Base-by-base conservation (phyloP, 148 eudicot genomes). In the Chenopodium berlandieri region DNA sequence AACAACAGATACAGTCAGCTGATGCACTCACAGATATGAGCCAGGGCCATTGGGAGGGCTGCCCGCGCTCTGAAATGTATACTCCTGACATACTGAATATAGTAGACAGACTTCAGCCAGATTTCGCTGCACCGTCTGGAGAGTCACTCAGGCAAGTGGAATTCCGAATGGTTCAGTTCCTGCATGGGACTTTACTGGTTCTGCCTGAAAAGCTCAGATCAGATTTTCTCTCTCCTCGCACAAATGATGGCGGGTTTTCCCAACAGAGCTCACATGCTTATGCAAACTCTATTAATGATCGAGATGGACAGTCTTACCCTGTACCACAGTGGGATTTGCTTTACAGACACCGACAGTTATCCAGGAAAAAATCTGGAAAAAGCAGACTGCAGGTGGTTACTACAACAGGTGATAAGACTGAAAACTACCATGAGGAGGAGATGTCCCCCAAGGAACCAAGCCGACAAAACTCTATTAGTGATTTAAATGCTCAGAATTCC, bases 31-130 rank as follows among this genome's bases (percentile, higher is more conserved):
- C 87, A 25, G 99, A 96, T 75, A 92, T 96, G 92, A 96, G 98
- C 87, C 94, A 89, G 75, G 99, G 99, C 37, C 94, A 90, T 54
- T 96, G 99, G 99, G 99, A 96, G 84, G 99, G 97, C 32, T 90
- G 93, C 88, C 89, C 87, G 31, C 88, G 89, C 44, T 90, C 98
- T 25, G 98, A 96, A 66, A 87, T 91, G 79, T 90, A 90, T 85
- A 92, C 99, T 2, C 90, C 89, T 1, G 99, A 96, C 82, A 87
- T 88, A 52, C 34, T 85, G 73, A 86, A 84, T 81, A 73, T 94
- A 20, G 87, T 91, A 60, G 98, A 94, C 50, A 84, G 89, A 75
- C 87, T 88, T 79, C 98, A 96, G 78, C 99, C 99, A 30, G 99
- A 96, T 87, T 96, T 94, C 78, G 85, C 87, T 7, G 90, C 97